Evolutionary conservation across 1,139 yeast genomes (phyloP).

Genomic region (Taiozyma sp.): DNA sequence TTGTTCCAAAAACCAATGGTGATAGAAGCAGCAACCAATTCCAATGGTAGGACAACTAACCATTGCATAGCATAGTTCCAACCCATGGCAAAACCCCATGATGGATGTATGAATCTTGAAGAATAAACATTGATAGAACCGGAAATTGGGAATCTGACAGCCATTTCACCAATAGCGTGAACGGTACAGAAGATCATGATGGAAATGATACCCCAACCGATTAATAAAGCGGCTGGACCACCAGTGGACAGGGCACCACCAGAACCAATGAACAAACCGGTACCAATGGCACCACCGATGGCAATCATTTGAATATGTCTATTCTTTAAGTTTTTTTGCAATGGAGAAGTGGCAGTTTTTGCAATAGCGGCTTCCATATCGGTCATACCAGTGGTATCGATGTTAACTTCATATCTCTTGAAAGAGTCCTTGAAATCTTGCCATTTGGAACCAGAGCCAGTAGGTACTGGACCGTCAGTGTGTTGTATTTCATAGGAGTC

Average conservation of each 20-base stretch:
- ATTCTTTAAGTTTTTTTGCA: conserved; percentile 23
- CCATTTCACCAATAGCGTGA: conserved; percentile 64
- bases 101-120: conserved; percentile 58
- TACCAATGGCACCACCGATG: conserved; percentile 61
- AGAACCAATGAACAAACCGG: conserved; percentile 57
- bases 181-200: conserved; percentile 57
- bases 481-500: conserved; percentile 8
- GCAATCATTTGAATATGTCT: conserved; percentile 64
- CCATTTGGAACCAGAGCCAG: conserved; percentile 23
- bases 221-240: conserved; percentile 62
- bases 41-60: conserved; percentile 65
- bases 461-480: background rate
- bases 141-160: conserved; percentile 59
- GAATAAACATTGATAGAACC: conserved; percentile 71
- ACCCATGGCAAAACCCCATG: conserved; percentile 74
- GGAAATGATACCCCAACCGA: conserved; percentile 47
- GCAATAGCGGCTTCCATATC: conserved; percentile 12
- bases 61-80: conserved; percentile 67
- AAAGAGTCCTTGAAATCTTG: conserved; percentile 22
- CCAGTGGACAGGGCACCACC: conserved; percentile 57
- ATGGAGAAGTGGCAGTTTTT: conserved; percentile 21
- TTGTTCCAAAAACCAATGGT: conserved; percentile 64
- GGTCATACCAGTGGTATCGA: conserved; percentile 13
- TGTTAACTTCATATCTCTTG: conserved; percentile 8
- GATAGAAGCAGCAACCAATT: conserved; percentile 65